Evolutionary conservation across 768 basidiomycete genomes (phyloP), one percentile per base, ranked within the genome.

Genomic region (Vararia minispora): DNA sequence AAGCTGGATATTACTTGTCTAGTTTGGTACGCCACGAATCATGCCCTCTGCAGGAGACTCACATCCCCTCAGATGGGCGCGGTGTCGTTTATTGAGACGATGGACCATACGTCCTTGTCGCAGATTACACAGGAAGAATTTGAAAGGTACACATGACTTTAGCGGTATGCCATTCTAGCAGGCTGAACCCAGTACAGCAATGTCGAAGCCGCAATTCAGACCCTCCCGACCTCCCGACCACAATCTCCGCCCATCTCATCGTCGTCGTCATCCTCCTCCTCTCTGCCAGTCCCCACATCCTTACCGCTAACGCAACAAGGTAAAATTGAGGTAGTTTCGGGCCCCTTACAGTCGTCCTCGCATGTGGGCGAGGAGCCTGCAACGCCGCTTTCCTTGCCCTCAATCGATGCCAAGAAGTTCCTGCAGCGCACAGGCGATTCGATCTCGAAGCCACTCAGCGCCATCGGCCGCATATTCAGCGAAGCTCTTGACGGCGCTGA

Each of bases 1-100:
- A 99, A 59, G 83, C 90, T 4, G 95, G 92, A 0, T 98, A 99
- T 57, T 98, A 99, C 58, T 66, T 99, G 5, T 95, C 92, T 0
- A 94, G 89, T 62, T 68, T 99, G 38, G 92, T 91, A 49, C 50
- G 81, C 58, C 23, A 21, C 26, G 9, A 16, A 5, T 17, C 32
- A 6, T n/a, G 25, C 14, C 24, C 27, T 22, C 29, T 25, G 17
- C 24, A 4, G 12, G 1, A 14, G 22, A 23, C 20, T 50, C 11
- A 47, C 30, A 20, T 11, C 17, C 23, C 26, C 10, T 20, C 43
- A 97, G 90, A 92, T 84, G 75, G 95, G 90, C 3, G 90, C 95
- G 2, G 87, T 98, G 25, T 86, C 88, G 1, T 99, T 97, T 56
- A 91, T 99, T 45, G 95, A 99, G 60, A 87, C 90, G 0, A 91